Conservation (phyloP, 306 rosid species). For the Cicer bijugum region DNA sequence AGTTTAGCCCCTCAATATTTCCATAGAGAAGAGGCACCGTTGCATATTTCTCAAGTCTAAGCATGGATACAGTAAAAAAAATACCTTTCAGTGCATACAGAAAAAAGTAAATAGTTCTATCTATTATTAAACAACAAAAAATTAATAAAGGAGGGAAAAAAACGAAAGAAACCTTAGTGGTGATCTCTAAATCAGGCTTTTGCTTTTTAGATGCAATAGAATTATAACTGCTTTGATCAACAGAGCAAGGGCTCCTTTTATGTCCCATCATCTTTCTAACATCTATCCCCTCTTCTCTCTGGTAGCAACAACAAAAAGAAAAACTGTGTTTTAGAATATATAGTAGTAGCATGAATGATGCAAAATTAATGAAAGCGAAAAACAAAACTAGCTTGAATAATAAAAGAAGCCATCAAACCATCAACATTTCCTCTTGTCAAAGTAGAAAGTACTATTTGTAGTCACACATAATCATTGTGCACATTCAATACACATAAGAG, state of each 20-base stretch:
- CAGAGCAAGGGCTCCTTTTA: constrained; percentile 81
- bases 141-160: constrained; percentile 28
- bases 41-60: constrained; percentile 14
- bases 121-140: constrained; percentile 20
- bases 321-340: constrained; percentile 21
- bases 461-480: constrained; percentile 22
- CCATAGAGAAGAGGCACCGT: constrained; percentile 25
- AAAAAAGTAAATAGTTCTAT: background rate
- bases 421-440: background rate
- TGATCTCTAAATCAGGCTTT: constrained; percentile 76
- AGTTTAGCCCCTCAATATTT: background rate
- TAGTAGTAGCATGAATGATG: constrained; percentile 25
- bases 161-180: constrained; percentile 68
- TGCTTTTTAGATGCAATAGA: constrained; percentile 86
- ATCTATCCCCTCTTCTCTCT: constrained; percentile 80
- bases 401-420: background rate
- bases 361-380: background rate
- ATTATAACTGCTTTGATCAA: constrained; percentile 68
- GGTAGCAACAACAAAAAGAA: constrained; percentile 37
- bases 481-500: background rate
- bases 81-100: constrained; percentile 9
- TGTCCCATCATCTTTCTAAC: constrained; percentile 79
- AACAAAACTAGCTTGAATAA: background rate
- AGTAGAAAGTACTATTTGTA: constrained; percentile 8
- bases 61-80: background rate